phyloP scores from a whole-genome alignment of 352 stramenopile species.

The Globisporangium viniferum region DNA sequence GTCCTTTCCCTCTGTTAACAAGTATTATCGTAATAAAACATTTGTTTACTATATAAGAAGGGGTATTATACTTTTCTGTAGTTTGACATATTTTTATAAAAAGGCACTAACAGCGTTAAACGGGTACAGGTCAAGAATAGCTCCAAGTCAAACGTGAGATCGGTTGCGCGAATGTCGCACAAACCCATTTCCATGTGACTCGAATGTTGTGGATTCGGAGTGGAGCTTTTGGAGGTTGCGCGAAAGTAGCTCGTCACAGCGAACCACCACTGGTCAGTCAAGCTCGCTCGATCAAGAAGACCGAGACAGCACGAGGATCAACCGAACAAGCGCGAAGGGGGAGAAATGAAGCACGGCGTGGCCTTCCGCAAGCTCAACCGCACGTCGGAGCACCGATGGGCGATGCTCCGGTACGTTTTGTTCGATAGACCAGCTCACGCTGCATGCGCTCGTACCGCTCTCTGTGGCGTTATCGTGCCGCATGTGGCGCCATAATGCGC shows the following conservation, averaged over 20 bases:
- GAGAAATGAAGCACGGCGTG: slow-evolving; percentile 78
- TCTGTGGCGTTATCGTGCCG: not conserved
- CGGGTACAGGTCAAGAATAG: not conserved
- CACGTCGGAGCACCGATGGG: slow-evolving; percentile 92
- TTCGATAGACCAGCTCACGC: not conserved
- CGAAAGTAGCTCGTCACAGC: slow-evolving; percentile 22
- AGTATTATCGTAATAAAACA: slow-evolving; percentile 3
- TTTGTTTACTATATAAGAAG: not conserved
- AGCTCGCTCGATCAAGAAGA: not conserved
- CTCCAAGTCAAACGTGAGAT: not conserved
- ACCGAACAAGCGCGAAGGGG: slow-evolving; percentile 5
- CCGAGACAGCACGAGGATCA: slow-evolving; percentile 2
- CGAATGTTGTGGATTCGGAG: not conserved
- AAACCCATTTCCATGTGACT: not conserved
- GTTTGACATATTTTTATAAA: too few species aligned
- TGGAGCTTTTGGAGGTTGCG: slow-evolving; percentile 7
- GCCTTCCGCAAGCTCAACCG: slow-evolving; percentile 91
- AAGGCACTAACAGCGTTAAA: too few species aligned
- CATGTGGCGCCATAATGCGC: not conserved
- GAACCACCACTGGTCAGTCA: slow-evolving; percentile 14
- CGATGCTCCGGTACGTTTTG: slow-evolving; percentile 89
- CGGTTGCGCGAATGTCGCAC: slow-evolving; percentile 4
- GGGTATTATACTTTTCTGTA: too few species aligned
- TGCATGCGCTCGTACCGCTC: slow-evolving; percentile 1
- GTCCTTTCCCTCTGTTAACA: not conserved